phyloP scores from a whole-genome alignment of 306 rosid species.

The Medicago lupulina region DNA sequence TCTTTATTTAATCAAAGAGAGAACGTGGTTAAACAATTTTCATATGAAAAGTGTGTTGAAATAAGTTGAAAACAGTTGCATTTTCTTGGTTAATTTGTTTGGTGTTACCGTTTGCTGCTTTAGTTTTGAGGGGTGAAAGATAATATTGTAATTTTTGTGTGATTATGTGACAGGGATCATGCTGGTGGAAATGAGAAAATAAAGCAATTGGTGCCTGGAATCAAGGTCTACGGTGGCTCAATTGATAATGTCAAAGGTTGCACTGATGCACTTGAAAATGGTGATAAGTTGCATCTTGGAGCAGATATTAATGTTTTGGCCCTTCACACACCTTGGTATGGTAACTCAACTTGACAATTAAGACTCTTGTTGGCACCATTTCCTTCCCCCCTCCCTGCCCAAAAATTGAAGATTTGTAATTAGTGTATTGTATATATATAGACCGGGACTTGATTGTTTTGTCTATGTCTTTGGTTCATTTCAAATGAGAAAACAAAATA shows the following conservation, averaged over 20 bases:
- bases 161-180: conserved; percentile 64
- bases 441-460: not conserved
- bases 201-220: conserved; percentile 78
- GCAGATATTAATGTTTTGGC: conserved; percentile 66
- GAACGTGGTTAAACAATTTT: not conserved
- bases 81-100: not conserved
- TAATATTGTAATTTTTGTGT: conserved; percentile 2
- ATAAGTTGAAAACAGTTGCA: conserved; percentile 7
- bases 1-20: not conserved
- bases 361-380: not conserved
- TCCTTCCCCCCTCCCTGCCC: not conserved
- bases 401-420: not conserved
- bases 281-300: conserved; percentile 81
- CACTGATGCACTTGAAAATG: conserved; percentile 80
- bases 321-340: conserved; percentile 94
- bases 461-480: conserved; percentile 2
- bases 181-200: conserved; percentile 92
- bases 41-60: not conserved
- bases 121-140: not conserved
- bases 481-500: conserved; percentile 21
- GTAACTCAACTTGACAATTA: not conserved
- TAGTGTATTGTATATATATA: not conserved
- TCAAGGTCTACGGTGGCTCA: conserved; percentile 89
- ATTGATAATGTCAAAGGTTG: conserved; percentile 88
- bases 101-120: not conserved